Evolutionary conservation across 2,329 filamentous ascomycete genomes (phyloP).

Genomic region (Alternaria sp.): DNA sequence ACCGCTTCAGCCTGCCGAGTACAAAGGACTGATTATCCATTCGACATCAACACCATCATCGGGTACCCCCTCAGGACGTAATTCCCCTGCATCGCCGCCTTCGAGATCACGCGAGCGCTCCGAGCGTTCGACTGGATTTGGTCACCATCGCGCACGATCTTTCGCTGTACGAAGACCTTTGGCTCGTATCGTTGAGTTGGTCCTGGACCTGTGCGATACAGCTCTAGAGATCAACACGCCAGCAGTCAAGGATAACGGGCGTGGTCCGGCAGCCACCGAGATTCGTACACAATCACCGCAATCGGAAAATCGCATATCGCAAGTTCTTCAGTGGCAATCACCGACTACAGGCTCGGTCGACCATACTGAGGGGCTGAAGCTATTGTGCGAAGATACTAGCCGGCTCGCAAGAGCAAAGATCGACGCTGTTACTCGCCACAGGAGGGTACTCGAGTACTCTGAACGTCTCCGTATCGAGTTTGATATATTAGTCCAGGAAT

Average conservation of each 20-base stretch:
- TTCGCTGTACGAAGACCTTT: slow-evolving; percentile 92
- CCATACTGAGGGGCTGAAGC: slow-evolving; percentile 86
- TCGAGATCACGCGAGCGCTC: slow-evolving; percentile 74
- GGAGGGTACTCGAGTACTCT: slow-evolving; percentile 92
- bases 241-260: slow-evolving; percentile 81
- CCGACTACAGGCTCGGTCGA: slow-evolving; percentile 90
- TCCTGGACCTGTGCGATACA: slow-evolving; percentile 95
- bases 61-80: slow-evolving; percentile 73
- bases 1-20: slow-evolving; percentile 71
- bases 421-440: slow-evolving; percentile 89
- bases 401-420: slow-evolving; percentile 85
- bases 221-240: slow-evolving; percentile 94
- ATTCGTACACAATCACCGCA: slow-evolving; percentile 94
- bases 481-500: slow-evolving; percentile 90
- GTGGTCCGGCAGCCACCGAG: slow-evolving; percentile 72
- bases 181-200: slow-evolving; percentile 90
- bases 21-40: slow-evolving; percentile 87
- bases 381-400: slow-evolving; percentile 91
- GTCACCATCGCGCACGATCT: slow-evolving; percentile 82
- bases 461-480: slow-evolving; percentile 96
- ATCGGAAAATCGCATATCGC: slow-evolving; percentile 91
- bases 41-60: slow-evolving; percentile 72
- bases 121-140: slow-evolving; percentile 72
- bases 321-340: slow-evolving; percentile 96
- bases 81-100: slow-evolving; percentile 71